A percentile compares a stretch with the other conserved stretches of the same genome.
These are phyloP conservation scores for Colletotrichum eleusines DNA, from an alignment of 2,329 filamentous ascomycete species.

Conservation along the genomic window DNA sequence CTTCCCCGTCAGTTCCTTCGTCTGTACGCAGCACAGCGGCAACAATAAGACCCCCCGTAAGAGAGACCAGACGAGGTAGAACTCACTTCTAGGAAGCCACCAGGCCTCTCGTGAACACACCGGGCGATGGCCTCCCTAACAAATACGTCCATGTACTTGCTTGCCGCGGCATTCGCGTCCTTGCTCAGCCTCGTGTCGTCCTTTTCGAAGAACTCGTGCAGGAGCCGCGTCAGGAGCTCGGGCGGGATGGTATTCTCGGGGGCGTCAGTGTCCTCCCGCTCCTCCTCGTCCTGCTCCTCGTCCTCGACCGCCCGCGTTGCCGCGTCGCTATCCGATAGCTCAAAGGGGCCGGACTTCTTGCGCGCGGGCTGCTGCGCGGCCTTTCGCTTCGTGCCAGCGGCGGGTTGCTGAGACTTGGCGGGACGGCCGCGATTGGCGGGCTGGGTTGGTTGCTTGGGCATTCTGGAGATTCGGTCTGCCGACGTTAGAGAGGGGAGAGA, in stretches of 20 bases:
- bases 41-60: background rate
- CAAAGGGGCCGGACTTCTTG: constrained; percentile 49
- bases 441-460: constrained; percentile 55
- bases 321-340: constrained; percentile 50
- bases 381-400: constrained; percentile 31
- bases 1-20: constrained; percentile 35
- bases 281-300: constrained; percentile 43
- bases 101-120: constrained; percentile 76
- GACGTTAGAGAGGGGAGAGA: too few relatives aligned
- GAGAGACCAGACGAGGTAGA: constrained; percentile 14
- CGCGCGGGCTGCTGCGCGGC: constrained; percentile 46
- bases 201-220: constrained; percentile 83
- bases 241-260: constrained; percentile 71
- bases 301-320: constrained; percentile 42
- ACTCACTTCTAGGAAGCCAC: constrained; percentile 80
- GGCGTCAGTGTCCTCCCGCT: constrained; percentile 49
- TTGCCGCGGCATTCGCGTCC: constrained; percentile 81
- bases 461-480: constrained; percentile 50
- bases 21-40: background rate
- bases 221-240: constrained; percentile 78
- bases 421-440: constrained; percentile 53
- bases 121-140: constrained; percentile 89
- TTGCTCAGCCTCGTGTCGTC: constrained; percentile 79
- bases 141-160: constrained; percentile 91
- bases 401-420: constrained; percentile 39